These are phyloP conservation scores for Diddensiella santjacobensis DNA, from an alignment of 805 yeast genomes.

Conservation along the genomic window DNA sequence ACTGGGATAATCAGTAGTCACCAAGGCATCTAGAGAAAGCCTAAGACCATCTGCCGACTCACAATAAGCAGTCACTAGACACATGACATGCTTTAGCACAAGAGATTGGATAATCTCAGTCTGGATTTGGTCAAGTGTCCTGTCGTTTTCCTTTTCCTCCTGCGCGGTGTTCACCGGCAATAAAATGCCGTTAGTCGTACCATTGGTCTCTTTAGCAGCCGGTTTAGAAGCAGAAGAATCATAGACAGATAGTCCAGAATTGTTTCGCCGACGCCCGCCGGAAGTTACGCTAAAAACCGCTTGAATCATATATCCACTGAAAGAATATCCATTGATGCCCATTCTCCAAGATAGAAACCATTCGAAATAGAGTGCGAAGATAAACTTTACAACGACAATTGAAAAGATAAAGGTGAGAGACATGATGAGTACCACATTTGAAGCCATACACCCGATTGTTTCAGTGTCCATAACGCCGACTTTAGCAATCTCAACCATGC, in stretches of 20 bases:
- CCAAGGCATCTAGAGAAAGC: conserved; percentile 72
- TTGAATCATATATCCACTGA: background rate
- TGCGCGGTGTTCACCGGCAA: background rate
- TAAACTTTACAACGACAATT: conserved; percentile 62
- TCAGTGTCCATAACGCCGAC: conserved; percentile 78
- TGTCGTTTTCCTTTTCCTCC: background rate
- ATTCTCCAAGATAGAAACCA: conserved; percentile 55
- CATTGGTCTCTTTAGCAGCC: background rate
- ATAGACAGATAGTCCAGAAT: background rate
- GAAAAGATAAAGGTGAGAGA: conserved; percentile 71
- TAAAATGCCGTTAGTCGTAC: background rate
- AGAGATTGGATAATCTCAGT: background rate
- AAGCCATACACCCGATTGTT: conserved; percentile 80
- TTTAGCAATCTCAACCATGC: conserved; percentile 67
- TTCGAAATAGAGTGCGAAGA: conserved; percentile 75
- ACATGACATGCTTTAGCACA: conserved; percentile 46
- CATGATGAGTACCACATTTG: conserved; percentile 60
- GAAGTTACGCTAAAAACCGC: background rate
- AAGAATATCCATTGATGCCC: conserved; percentile 8
- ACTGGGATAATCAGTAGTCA: conserved; percentile 77
- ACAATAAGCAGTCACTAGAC: conserved; percentile 76
- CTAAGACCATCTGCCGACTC: conserved; percentile 75
- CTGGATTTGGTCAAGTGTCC: background rate
- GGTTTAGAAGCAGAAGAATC: background rate
- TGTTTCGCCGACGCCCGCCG: background rate